Conservation (phyloP, 1,284 basidiomycete species). For the Pterulicium gracile region DNA sequence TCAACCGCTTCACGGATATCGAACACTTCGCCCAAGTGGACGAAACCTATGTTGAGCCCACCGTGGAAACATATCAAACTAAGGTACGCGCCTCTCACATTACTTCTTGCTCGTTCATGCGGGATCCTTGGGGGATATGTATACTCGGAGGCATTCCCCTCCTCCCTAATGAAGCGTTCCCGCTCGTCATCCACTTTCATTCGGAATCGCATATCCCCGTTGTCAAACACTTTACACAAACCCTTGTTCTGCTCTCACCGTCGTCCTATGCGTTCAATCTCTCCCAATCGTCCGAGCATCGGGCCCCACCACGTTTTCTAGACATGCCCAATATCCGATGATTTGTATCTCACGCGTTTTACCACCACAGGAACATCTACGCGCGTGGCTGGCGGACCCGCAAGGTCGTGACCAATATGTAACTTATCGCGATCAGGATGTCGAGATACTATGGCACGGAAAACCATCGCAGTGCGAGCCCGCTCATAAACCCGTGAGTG, state of each 20-base stretch:
- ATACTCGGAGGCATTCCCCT: too few relatives aligned
- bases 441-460: slow-evolving; percentile 90
- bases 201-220: too few relatives aligned
- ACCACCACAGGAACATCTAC: slow-evolving; percentile 76
- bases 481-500: slow-evolving; percentile 63
- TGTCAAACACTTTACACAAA: too few relatives aligned
- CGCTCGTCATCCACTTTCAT: not conserved
- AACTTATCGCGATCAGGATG: slow-evolving; percentile 88
- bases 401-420: slow-evolving; percentile 94
- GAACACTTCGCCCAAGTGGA: slow-evolving; percentile 77
- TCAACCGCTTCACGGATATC: slow-evolving; percentile 91
- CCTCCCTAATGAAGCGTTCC: too few relatives aligned
- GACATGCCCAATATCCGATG: not conserved
- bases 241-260: not conserved
- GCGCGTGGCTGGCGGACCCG: slow-evolving; percentile 89
- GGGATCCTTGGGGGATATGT: too few relatives aligned
- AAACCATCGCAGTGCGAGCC: slow-evolving; percentile 83
- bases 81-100: slow-evolving; percentile 42
- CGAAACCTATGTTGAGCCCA: slow-evolving; percentile 78
- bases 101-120: slow-evolving; percentile 3
- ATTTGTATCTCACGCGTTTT: slow-evolving; percentile 1
- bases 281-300: slow-evolving; percentile 1
- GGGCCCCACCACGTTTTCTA: not conserved
- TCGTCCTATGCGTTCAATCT: slow-evolving; percentile 6
- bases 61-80: slow-evolving; percentile 70